These are phyloP conservation scores for Apiospora malaysiana DNA, from an alignment of 2,329 filamentous ascomycete genomes.

Conservation along the genomic window DNA sequence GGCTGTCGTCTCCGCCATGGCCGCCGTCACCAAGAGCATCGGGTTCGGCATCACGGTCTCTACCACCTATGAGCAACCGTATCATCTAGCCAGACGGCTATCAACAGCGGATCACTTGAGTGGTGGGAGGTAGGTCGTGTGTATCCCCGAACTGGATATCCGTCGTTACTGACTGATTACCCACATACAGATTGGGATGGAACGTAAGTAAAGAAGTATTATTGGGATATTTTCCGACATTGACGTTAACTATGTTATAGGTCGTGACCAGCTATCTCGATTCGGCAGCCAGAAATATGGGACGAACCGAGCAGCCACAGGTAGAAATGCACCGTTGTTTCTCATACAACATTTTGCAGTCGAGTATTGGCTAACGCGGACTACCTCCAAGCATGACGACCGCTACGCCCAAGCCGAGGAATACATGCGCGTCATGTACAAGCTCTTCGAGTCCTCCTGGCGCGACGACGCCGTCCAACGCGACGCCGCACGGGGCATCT, in stretches of 20 bases:
- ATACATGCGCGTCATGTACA: constrained; percentile 69
- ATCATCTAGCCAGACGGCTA: constrained; percentile 68
- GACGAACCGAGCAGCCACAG: constrained; percentile 59
- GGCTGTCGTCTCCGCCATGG: constrained; percentile 70
- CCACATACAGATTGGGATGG: constrained; percentile 56
- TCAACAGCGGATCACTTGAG: constrained; percentile 73
- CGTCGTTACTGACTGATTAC: not conserved
- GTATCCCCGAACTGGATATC: not conserved
- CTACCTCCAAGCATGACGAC: constrained; percentile 60
- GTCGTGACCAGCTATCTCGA: constrained; percentile 76
- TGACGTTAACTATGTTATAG: constrained; percentile 35
- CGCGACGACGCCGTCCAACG: constrained; percentile 68
- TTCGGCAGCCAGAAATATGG: constrained; percentile 70
- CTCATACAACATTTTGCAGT: constrained; percentile 26
- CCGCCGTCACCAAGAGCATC: constrained; percentile 70
- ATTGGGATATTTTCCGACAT: not conserved
- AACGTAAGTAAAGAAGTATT: constrained; percentile 46
- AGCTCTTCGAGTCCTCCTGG: constrained; percentile 72
- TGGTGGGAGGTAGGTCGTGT: constrained; percentile 57
- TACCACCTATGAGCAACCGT: constrained; percentile 75
- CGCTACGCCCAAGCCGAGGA: constrained; percentile 69
- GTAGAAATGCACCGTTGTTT: constrained; percentile 42
- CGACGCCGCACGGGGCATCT: constrained; percentile 63
- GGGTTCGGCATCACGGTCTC: constrained; percentile 74
- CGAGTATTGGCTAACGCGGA: not conserved